Base-by-base conservation (phyloP, 1,284 basidiomycete genomes). In the Stereum hirsutum region DNA sequence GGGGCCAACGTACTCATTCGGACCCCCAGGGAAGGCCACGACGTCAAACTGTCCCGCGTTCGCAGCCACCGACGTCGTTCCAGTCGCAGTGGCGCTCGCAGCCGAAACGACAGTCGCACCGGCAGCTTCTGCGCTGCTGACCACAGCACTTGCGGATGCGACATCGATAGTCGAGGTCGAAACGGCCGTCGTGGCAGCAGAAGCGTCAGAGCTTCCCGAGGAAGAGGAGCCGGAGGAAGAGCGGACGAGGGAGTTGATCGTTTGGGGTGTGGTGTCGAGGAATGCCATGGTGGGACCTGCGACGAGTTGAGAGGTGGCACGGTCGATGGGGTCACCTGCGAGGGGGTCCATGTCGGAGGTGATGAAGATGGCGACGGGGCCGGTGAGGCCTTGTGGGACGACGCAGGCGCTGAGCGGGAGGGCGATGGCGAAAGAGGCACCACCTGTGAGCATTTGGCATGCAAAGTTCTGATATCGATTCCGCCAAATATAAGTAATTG, bases 401-500 rank as follows among this genome's bases (percentile, higher is more conserved):
- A 72, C 60, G 53, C 86, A 89, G 44, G 69, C 49, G 51, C 61
- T 53, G 52, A 84, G 57, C 4, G 84, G 78, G 31, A 87, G 66
- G 24, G 71, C 54, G 54, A 85, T 64, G 2, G 84, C 66, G 53
- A 60, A 59, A 40, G 76, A 60, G n/a, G 64, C 51, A 28, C 81
- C 80, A 30, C 84, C 86, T 43, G 78, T 53, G 50, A 89, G 63
- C 76, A 89, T 85, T 62, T 89, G 81, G 63, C 88, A 90, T 62
- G 70, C 77, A 26, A 86, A 57, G 43, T 56, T 58, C 81, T 84
- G 52, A 23, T 15, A 48, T n/a, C n/a, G 33, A 28, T 41, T 41
- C 32, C 20, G 28, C 6, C 3, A 41, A 34, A 17, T 26, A 15
- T 35, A n/a, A n/a, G n/a, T n/a, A n/a, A n/a, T n/a, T n/a, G n/a